Evolutionary conservation across 495 filamentous ascomycete genomes (phyloP), one percentile per base, ranked within the genome.

Genomic region (Glutinoglossum americanum): DNA sequence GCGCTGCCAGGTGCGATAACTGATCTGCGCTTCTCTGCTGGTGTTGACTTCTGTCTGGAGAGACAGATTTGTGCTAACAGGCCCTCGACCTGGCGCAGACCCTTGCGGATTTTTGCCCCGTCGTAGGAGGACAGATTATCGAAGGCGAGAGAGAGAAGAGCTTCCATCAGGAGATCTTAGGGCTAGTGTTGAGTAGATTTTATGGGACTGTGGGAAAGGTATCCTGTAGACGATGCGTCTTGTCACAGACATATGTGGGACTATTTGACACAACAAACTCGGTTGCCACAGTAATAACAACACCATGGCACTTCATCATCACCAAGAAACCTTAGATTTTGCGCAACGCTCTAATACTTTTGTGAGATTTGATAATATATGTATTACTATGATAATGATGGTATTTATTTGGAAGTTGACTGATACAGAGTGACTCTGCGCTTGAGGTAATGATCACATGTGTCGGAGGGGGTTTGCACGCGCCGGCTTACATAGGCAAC

Each of bases 41-140:
- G 23, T 13, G 56, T 47, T 41, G 44, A 19, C 44, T 49, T 58
- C 17, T 49, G 45, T 27, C 57, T 47, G 26, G 82, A 83, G 5
- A 98, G 79, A 70, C 92, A 97, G 68, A 98, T 92, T 69, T 94
- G 89, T 5, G 92, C 92, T 28, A 98, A 81, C 32, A 98, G 79
- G 19, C 92, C 92, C 70, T 98, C 92, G 53, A 97, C 86, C 70
- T 95, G 90, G 57, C 88, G 86, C 57, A 98, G 74, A 32, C 92
- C 92, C 72, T 96, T 97, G 51, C 85, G 80, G 64, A 97, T 85
- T 71, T 94, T 92, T 66, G 75, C 71, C 47, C 78, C 79, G 66
- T 95, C 89, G 68, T 88, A 93, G 26, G 90, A 95, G 51, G 89
- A 93, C 56, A 98, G 82, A 69, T 95, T 92, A 69, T 95, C 89